Evolutionary conservation across 192 early-diverging fungal species (phyloP).

Genomic region (Linnemannia elongata): DNA sequence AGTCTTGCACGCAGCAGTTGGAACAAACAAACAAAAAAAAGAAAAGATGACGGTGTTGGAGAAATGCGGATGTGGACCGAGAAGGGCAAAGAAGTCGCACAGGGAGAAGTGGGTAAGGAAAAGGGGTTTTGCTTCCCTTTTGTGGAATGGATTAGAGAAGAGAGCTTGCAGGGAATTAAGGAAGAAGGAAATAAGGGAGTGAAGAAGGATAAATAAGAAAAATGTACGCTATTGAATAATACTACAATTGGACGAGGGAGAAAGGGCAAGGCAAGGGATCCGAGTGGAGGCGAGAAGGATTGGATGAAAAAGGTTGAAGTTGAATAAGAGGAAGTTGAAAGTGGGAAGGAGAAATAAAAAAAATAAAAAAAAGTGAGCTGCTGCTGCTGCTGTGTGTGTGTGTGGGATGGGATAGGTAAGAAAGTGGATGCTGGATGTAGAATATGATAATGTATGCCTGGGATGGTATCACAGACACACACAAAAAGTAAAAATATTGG

Average conservation of each 20-base stretch:
- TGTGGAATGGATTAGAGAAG: slow-evolving; percentile 49
- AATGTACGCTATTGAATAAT: too few species aligned
- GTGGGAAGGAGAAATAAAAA: not conserved
- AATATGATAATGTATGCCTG: not conserved
- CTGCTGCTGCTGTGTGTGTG: not conserved
- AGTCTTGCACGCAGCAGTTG: not conserved
- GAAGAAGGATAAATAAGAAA: too few species aligned
- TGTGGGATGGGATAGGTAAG: not conserved
- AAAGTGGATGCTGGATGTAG: too few species aligned
- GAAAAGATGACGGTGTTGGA: slow-evolving; percentile 8
- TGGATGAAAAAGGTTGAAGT: not conserved
- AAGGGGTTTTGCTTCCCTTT: slow-evolving; percentile 54
- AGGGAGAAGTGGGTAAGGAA: not conserved
- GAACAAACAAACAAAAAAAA: not conserved
- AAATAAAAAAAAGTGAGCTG: slow-evolving; percentile 2
- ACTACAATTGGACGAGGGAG: too few species aligned
- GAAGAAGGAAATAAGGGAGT: not conserved
- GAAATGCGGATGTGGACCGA: slow-evolving; percentile 17
- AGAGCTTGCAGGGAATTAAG: not conserved
- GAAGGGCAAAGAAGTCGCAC: slow-evolving; percentile 22
- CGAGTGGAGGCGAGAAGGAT: not conserved
- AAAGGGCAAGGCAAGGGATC: not conserved
- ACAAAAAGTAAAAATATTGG: not conserved
- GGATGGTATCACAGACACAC: not conserved
- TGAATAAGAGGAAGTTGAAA: not conserved